A percentile compares a stretch with the other conserved stretches of the same genome.
Conservation (phyloP, 2,329 filamentous ascomycete species). For the Daldinia eschscholtzii region DNA sequence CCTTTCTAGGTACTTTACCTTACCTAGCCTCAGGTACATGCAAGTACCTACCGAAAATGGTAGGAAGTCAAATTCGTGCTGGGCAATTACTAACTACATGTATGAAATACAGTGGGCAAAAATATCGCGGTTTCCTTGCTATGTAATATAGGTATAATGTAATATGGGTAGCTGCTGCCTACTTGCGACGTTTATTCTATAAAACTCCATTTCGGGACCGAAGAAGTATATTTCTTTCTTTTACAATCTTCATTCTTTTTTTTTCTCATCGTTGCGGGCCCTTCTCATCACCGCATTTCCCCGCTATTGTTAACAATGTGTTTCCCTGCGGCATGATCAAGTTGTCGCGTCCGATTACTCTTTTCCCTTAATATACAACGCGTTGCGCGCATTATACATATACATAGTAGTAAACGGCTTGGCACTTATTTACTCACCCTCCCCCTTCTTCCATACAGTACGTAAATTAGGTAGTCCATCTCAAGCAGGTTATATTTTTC, state of each 20-base stretch:
- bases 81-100: background rate
- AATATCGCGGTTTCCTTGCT: background rate
- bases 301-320: constrained; percentile 8
- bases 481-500: constrained; percentile 36
- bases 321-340: background rate
- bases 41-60: background rate
- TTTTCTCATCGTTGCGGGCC: background rate
- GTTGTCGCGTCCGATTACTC: constrained; percentile 17
- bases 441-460: constrained; percentile 2
- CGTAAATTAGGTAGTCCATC: constrained; percentile 5
- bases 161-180: constrained; percentile 9
- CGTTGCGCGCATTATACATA: background rate
- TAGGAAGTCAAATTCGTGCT: background rate
- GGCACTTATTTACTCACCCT: background rate
- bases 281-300: constrained; percentile 19
- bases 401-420: background rate
- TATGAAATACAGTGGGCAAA: background rate
- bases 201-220: constrained; percentile 9
- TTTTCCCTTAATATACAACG: constrained; percentile 12
- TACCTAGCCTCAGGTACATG: background rate
- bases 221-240: constrained; percentile 1
- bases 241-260: constrained; percentile 9
- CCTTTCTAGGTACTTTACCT: background rate
- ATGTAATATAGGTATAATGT: constrained; percentile 2
- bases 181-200: background rate